Conservation (phyloP, 768 basidiomycete species). For the Lactarius hatsudake region DNA sequence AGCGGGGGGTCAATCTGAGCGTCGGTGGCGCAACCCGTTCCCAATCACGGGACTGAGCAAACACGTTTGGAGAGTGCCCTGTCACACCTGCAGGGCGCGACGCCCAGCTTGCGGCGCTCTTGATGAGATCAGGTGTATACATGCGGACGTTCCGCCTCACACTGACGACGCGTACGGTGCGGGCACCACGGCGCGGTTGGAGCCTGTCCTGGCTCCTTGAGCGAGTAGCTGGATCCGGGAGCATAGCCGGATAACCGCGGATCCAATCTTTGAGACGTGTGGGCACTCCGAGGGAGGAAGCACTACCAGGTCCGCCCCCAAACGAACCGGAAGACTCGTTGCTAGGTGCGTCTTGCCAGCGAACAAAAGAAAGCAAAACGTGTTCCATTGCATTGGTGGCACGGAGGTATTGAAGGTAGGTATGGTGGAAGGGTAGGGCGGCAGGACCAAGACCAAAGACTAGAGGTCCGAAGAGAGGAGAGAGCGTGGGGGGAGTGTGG, state of each 20-base stretch:
- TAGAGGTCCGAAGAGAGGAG: constrained; percentile 84
- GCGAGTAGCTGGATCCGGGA: constrained; percentile 48
- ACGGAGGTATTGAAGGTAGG: constrained; percentile 72
- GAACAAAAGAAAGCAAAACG: constrained; percentile 84
- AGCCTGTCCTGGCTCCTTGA: constrained; percentile 50
- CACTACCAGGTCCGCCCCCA: constrained; percentile 46
- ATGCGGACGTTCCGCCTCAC: constrained; percentile 81
- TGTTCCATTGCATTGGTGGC: constrained; percentile 89
- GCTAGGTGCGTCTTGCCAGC: constrained; percentile 62
- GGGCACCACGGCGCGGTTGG: constrained; percentile 70
- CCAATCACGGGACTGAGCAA: constrained; percentile 74
- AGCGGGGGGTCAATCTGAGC: constrained; percentile 60
- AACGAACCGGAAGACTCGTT: constrained; percentile 32
- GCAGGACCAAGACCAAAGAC: constrained; percentile 75
- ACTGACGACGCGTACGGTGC: constrained; percentile 72
- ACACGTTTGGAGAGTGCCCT: constrained; percentile 40
- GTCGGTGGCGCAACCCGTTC: constrained; percentile 63
- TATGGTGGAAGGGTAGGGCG: constrained; percentile 50
- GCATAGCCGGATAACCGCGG: constrained; percentile 79
- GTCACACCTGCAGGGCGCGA: constrained; percentile 33
- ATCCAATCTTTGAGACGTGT: constrained; percentile 90
- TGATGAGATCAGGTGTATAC: constrained; percentile 84
- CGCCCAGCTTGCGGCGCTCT: constrained; percentile 53
- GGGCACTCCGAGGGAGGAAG: constrained; percentile 64
- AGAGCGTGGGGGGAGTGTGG: constrained; percentile 86